Evolutionary conservation across 495 filamentous ascomycete genomes (phyloP), one percentile per base, ranked within the genome.

Genomic region (Penicillium salamii): DNA sequence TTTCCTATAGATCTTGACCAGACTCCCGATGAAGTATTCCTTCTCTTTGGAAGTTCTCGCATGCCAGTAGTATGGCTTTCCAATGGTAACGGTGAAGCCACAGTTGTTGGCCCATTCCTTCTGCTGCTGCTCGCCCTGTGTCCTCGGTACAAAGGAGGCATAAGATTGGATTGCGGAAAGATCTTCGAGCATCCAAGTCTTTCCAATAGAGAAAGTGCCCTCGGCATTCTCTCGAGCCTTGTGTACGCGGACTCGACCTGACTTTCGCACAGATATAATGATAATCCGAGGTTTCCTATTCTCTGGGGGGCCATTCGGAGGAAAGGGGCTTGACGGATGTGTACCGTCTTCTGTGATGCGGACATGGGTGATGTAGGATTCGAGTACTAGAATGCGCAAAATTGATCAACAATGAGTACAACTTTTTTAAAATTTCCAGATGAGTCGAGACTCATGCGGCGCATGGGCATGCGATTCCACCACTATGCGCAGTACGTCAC

Each of bases 311-410:
- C 83, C 79, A 19, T 81, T 81, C 12, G 88, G 88, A 1, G 93
- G 92, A 33, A 90, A 82, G 39, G 92, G 91, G n/a, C 77, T 72
- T 3, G 90, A 88, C n/a, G 93, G 91, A 63, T 88, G 86, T 14
- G 80, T 76, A 35, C 81, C 81, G 74, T 90, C 95, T 71, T 98
- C 93, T 36, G 78, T 80, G 55, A 98, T 87, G 53, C 84, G 82
- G 51, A 97, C 90, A 65, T 98, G 93, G 7, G 91, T 98, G 54
- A 98, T 98, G 74, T 98, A 98, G 41, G 90, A 96, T 70, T 98
- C 93, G 50, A 84, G 76, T 53, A 88, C 91, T 95, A 59, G 23
- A 46, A 20, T 19, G 21, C 19, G 31, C 11, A 42, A 42, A 17
- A 28, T 42, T 33, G 47, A 50, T 67, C 21, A 68, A 54, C 35